Conservation (phyloP, 2,329 filamentous ascomycete genomes). For the Dryadomyces sulphureus region DNA sequence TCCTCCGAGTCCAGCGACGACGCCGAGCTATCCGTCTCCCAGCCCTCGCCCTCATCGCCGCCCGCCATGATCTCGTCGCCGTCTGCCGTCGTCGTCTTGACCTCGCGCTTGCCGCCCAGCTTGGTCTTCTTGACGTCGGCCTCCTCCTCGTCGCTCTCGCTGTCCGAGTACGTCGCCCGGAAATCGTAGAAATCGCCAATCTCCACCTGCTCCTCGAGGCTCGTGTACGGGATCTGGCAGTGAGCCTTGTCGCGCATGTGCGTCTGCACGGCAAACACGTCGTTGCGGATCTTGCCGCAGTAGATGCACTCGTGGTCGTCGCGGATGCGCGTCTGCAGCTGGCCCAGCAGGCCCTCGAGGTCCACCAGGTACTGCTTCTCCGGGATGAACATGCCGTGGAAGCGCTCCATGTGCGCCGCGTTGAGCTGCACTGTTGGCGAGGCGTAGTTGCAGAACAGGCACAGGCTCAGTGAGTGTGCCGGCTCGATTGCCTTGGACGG, state of each 20-base stretch:
- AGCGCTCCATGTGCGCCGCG: slow-evolving; percentile 75
- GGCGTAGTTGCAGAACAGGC: slow-evolving; percentile 84
- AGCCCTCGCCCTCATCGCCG: slow-evolving; percentile 53
- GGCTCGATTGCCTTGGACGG: slow-evolving; percentile 19
- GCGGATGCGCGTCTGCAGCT: slow-evolving; percentile 67
- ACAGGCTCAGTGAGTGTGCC: slow-evolving; percentile 36
- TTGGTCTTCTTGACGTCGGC: slow-evolving; percentile 47
- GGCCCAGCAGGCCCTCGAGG: slow-evolving; percentile 63
- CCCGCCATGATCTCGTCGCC: slow-evolving; percentile 18
- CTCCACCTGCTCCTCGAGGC: slow-evolving; percentile 79
- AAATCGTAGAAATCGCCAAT: slow-evolving; percentile 98
- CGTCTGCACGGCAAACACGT: slow-evolving; percentile 69
- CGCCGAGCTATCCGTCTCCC: slow-evolving; percentile 89
- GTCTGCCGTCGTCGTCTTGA: slow-evolving; percentile 28
- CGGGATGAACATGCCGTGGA: slow-evolving; percentile 91
- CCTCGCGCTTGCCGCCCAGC: slow-evolving; percentile 44
- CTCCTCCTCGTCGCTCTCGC: slow-evolving; percentile 40
- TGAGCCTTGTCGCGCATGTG: slow-evolving; percentile 97
- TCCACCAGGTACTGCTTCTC: slow-evolving; percentile 75
- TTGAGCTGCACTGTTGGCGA: slow-evolving; percentile 66
- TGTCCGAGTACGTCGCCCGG: slow-evolving; percentile 84
- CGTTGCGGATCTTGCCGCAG: slow-evolving; percentile 72
- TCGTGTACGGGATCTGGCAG: slow-evolving; percentile 88
- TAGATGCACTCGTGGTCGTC: slow-evolving; percentile 74
- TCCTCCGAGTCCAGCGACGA: slow-evolving; percentile 81